Evolutionary conservation across 2,329 filamentous ascomycete genomes (phyloP), one percentile per base, ranked within the genome.

Genomic region (Penicillium sp.): DNA sequence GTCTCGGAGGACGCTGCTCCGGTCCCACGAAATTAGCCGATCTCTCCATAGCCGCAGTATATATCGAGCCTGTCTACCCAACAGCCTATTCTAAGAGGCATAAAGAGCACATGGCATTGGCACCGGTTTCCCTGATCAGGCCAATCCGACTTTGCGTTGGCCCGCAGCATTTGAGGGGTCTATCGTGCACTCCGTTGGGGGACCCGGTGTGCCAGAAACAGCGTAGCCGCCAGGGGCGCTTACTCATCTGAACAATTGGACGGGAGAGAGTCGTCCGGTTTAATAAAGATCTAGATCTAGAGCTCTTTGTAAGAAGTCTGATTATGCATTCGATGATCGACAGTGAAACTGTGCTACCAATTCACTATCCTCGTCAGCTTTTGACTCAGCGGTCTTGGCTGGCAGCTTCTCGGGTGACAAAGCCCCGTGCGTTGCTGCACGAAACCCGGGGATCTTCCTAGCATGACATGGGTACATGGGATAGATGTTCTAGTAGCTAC

Each of bases 1-100:
- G 28, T 29, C 49, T 49, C 62, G 62, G 62, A 64, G 59, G 59
- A 64, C 62, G 51, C 49, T 62, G 61, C 59, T 64, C 62, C 62
- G 62, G 54, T 31, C 23, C 42, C 34, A 34, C 26, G 42, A 45
- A 57, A 59, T 55, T 59, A 55, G 48, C 54, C 54, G 57, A 52
- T 28, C 44, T 41, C 38, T 42, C 45, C 33, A 39, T 33, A 33
- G n/a, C 24, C 28, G 21, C 18, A 44, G 15, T 49, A 42, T 43
- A 36, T 21, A 36, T 39, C 36, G 41, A 21, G 16, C 18, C 47
- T 41, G 45, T 34, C 38, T 36, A 50, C 18, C 47, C 18, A 47
- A 34, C 36, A 28, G 38, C 16, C 36, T 39, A 39, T 39, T 13
- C 36, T 39, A 39, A 6, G 36, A 13, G 21, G 18, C 16, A 13